Evolutionary conservation across 257 asterid species (phyloP), one percentile per base, ranked within the genome.

Genomic region (Phtheirospermum japonicum): DNA sequence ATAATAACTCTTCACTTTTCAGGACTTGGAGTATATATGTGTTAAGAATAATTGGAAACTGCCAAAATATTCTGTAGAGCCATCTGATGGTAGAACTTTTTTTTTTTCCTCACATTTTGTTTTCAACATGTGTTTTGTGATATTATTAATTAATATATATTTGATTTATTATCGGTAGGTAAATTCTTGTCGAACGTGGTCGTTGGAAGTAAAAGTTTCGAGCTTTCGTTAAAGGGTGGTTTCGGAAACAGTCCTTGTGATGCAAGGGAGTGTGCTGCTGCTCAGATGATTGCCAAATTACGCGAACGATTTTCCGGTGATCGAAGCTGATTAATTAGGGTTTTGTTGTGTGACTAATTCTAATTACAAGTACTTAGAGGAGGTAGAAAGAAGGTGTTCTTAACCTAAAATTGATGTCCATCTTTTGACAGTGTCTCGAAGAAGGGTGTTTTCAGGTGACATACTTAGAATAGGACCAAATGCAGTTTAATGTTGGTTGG

Each of bases 231-330:
- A 1, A 19, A 48, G 61, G 64, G 90, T 36, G 57, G 20, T 12
- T 28, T 10, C 51, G 69, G 49, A 54, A 4, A 66, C 4, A 76
- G 56, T 18, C 85, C 86, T 0, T 0, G 12, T 0, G 71, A 75
- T 66, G 83, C 90, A 19, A 71, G 81, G 64, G 85, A 80, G 32
- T 74, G 82, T 12, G 79, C 83, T 59, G 90, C 87, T 36, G 75
- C 80, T 2, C 32, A 43, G 54, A 76, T 80, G 78, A 65, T 83
- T 23, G 61, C 37, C 10, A 40, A 68, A 58, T 48, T 82, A 39
- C 31, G 4, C 0, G 51, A 18, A 9, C 12, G 12, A 10, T 14
- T 6, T 7, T 37, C 20, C 4, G 42, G 14, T 48, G 49, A 18
- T 45, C 10, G 37, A 50, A 34, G 13, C 50, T 50, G 49, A 49